Percentiles rank a stretch among this genome's conserved stretches.
These are phyloP conservation scores for Bipolaris sorokiniana DNA, from an alignment of 2,329 filamentous ascomycete genomes.

Conservation along the genomic window DNA sequence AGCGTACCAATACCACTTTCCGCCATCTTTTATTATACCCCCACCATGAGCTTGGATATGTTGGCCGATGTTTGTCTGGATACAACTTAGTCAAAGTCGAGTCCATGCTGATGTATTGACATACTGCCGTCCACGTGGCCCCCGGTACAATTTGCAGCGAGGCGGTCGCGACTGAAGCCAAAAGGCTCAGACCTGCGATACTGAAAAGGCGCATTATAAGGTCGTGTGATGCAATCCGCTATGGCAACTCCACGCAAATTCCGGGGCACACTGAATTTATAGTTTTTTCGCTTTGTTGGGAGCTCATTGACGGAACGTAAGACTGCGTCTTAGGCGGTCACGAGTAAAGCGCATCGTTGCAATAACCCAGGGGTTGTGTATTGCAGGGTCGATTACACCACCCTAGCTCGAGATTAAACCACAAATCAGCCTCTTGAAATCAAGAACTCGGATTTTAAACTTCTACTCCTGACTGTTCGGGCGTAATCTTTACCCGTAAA, in stretches of 20 bases:
- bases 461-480: background rate
- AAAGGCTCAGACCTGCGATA: conserved; percentile 18
- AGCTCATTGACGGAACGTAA: conserved; percentile 18
- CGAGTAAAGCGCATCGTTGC: conserved; percentile 13
- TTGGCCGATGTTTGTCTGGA: conserved; percentile 53
- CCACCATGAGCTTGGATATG: conserved; percentile 72
- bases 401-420: background rate
- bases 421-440: background rate
- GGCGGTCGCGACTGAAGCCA: conserved; percentile 32
- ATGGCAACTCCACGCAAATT: background rate
- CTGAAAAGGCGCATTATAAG: conserved; percentile 29
- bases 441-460: background rate
- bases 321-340: conserved; percentile 11
- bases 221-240: background rate
- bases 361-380: conserved; percentile 4
- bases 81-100: conserved; percentile 9
- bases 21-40: conserved; percentile 64
- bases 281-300: background rate
- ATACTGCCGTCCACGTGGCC: conserved; percentile 49
- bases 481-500: conserved; percentile 5
- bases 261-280: background rate
- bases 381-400: background rate
- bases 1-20: conserved; percentile 62
- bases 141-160: conserved; percentile 49
- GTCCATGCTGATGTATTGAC: background rate